Evolutionary conservation across 148 eudicot genomes (phyloP), one percentile per base, ranked within the genome.

Genomic region (Gaultheria prostrata): DNA sequence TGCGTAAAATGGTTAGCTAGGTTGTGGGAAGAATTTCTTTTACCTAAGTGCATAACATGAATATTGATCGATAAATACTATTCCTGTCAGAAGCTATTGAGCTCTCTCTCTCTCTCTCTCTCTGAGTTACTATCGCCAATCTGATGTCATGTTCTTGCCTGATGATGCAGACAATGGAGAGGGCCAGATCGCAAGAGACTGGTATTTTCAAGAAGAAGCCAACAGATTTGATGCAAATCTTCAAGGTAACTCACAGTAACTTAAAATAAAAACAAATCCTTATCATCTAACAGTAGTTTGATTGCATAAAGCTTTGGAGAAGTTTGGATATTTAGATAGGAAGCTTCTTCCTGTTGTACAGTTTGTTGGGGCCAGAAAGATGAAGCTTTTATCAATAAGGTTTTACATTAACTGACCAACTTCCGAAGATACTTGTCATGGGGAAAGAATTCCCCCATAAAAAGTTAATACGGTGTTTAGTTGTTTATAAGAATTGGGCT

Each of bases 161-260:
- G 26, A 54, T 50, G 86, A 86, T 75, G 85, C 92, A 96, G 98
- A 96, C 98, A 72, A 96, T 96, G 98, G 98, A 96, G 83, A 93
- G 97, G 89, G 97, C 97, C 86, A 92, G 98, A 86, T 90, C 90
- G 81, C 98, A 93, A 81, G 98, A 94, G 39, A 89, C 88, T 81
- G 92, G 97, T 83, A 89, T 92, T 78, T 96, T 94, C 86, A 96
- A 90, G 89, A 89, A 88, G 89, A 96, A 91, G 84, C 98, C 98
- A 57, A 82, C 92, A 69, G 98, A 94, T 80, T 87, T 94, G 63
- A 91, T 96, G 95, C 98, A 94, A 85, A 94, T 96, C 28, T 94
- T 94, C 86, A 92, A 91, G 97, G 98, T 93, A 94, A 82, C 49
- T 57, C 54, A 51, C 67, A 48, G 32, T 81, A 17, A 72, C 35